Evolutionary conservation across 805 yeast genomes (phyloP).

Genomic region (Candida namnaoensis): DNA sequence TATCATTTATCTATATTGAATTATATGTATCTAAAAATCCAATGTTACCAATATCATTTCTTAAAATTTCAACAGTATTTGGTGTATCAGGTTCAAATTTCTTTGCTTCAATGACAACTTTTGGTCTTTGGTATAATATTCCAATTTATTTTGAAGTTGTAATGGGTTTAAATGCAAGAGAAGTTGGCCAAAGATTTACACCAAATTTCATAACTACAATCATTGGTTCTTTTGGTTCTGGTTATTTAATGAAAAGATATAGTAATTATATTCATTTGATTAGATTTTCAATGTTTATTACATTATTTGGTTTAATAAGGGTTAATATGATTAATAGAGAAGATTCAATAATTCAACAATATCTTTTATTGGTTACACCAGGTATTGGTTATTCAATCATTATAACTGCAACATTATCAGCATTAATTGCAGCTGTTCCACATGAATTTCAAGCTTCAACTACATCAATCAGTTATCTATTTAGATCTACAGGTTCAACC

Average conservation of each 20-base stretch:
- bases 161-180: constrained; percentile 39
- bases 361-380: constrained; percentile 34
- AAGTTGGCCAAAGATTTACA: constrained; percentile 49
- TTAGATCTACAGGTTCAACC: constrained; percentile 60
- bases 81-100: constrained; percentile 60
- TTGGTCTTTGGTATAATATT: constrained; percentile 40
- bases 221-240: constrained; percentile 53
- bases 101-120: constrained; percentile 32
- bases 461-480: constrained; percentile 58
- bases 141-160: constrained; percentile 59
- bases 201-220: constrained; percentile 57
- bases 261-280: constrained; percentile 49
- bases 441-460: constrained; percentile 57
- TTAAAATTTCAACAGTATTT: constrained; percentile 48
- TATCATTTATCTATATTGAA: constrained; percentile 34
- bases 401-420: constrained; percentile 56
- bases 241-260: constrained; percentile 53
- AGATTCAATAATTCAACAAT: constrained; percentile 32
- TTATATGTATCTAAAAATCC: constrained; percentile 40
- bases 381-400: constrained; percentile 49
- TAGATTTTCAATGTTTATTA: constrained; percentile 30
- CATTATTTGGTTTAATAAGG: constrained; percentile 35
- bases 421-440: constrained; percentile 69
- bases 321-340: constrained; percentile 24
- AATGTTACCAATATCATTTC: constrained; percentile 48